Conservation (phyloP, 495 filamentous ascomycete genomes). For the Penicillium parvum region DNA sequence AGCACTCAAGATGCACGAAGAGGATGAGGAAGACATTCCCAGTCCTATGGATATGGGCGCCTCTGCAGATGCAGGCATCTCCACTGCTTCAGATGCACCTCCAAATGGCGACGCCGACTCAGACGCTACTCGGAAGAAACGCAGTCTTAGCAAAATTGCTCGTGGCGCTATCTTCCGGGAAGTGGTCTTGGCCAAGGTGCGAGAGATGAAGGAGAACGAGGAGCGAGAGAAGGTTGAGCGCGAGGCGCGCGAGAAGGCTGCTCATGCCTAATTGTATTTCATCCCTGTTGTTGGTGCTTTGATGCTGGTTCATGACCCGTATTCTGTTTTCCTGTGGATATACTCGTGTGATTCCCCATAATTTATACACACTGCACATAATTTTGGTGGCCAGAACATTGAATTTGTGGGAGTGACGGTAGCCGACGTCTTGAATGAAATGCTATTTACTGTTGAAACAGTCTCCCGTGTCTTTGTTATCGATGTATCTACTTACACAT, state of each 20-base stretch:
- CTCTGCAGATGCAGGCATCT: slow-evolving; percentile 11
- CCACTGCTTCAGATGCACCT: slow-evolving; percentile 1
- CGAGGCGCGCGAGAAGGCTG: slow-evolving; percentile 42
- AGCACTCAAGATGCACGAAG: slow-evolving; percentile 91
- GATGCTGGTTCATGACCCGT: slow-evolving; percentile 11
- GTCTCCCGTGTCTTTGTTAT: too few relatives aligned
- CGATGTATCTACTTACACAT: too few relatives aligned
- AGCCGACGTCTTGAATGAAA: too few relatives aligned
- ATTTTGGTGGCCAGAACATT: too few relatives aligned
- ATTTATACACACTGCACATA: slow-evolving; percentile 18
- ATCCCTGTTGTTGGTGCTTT: slow-evolving; percentile 7
- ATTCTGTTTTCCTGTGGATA: slow-evolving; percentile 19
- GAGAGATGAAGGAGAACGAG: slow-evolving; percentile 85
- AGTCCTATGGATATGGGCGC: slow-evolving; percentile 47
- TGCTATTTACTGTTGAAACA: too few relatives aligned
- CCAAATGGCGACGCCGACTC: slow-evolving; percentile 12
- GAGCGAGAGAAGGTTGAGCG: slow-evolving; percentile 64
- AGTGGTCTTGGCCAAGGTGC: slow-evolving; percentile 94
- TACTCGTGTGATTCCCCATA: slow-evolving; percentile 30
- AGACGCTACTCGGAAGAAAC: slow-evolving; percentile 45
- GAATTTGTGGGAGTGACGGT: too few relatives aligned
- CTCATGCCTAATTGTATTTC: slow-evolving; percentile 19
- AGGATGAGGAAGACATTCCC: slow-evolving; percentile 73
- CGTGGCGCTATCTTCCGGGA: slow-evolving; percentile 93
- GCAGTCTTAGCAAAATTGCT: slow-evolving; percentile 68